Evolutionary conservation across 192 early-diverging fungal species (phyloP), one percentile per base, ranked within the genome.

Genomic region (Dissophora globulifera): DNA sequence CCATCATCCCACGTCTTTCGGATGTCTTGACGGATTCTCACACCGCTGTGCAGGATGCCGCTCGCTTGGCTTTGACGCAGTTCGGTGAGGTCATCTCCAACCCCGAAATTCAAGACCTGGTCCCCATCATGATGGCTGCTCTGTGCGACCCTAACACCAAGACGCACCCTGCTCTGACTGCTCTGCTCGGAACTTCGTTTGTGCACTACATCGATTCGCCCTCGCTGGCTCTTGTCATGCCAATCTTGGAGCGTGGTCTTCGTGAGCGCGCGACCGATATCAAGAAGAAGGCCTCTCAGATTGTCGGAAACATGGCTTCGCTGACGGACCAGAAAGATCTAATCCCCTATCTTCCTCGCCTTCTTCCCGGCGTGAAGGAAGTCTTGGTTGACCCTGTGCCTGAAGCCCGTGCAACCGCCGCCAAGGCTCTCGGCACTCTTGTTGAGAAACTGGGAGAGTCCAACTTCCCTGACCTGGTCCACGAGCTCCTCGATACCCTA

Each of bases 121-220:
- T 98, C 19, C 97, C 96, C 4, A 78, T 84, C 58, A 78, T 99
- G 56, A 78, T 99, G 67, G 83, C 86, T 16, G 96, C 95, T 4
- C 87, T 99, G 25, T 86, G 86, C 58, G 93, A 98, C 75, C 98
- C 98, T 25, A 93, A 95, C 54, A 70, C 78, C 27, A 92, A 95
- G 70, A 98, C 98, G 1, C 84, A 87, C 32, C 67, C 85, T 11
- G 96, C 96, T 7, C 81, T 99, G 61, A 81, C 84, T 22, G 88
- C 91, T n/a, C 86, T 99, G 19, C 76, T 99, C 41, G 87, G 92
- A 59, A 99, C 98, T 2, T 89, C 95, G 4, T 99, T 99, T 67
- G 93, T 98, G 19, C 98, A 99, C 81, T 99, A 99, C 79, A 96
- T 99, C 54, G 98, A 99, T 76, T 91, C 97, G 13, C 95, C 98